These are phyloP conservation scores for Cocos nucifera DNA, from an alignment of 176 grass and related monocot genomes.

Conservation along the genomic window DNA sequence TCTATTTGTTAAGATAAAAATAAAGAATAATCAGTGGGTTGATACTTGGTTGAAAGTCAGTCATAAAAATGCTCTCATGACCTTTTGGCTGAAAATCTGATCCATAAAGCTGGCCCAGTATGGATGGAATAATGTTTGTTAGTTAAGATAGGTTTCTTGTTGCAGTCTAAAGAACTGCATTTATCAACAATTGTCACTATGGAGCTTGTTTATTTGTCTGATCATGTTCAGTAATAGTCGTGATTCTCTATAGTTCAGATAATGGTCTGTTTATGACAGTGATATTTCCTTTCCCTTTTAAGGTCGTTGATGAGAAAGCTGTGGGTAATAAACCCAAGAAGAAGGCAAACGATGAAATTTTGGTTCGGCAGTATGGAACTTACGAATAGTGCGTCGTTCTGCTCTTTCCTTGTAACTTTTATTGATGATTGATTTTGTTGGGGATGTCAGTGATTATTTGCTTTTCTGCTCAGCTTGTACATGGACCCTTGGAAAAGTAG, in stretches of 20 bases:
- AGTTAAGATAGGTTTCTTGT: too few species aligned
- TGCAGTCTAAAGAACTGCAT: too few species aligned
- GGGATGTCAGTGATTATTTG: slow-evolving; percentile 20
- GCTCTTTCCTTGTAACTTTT: slow-evolving; percentile 17
- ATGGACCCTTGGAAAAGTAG: slow-evolving; percentile 70
- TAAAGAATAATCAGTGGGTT: too few species aligned
- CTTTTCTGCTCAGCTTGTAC: slow-evolving; percentile 44
- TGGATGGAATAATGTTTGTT: too few species aligned
- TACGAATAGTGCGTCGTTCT: slow-evolving; percentile 62
- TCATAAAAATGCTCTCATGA: too few species aligned
- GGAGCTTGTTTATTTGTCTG: too few species aligned
- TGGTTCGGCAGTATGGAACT: slow-evolving; percentile 82
- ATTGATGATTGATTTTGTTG: slow-evolving; percentile 11
- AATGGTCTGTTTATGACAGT: slow-evolving; percentile 16
- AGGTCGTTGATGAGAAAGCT: slow-evolving; percentile 72
- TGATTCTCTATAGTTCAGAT: neutral
- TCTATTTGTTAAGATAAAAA: too few species aligned
- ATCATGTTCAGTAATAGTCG: too few species aligned
- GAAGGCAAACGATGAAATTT: slow-evolving; percentile 40
- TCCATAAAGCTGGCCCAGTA: too few species aligned
- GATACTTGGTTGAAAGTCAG: too few species aligned
- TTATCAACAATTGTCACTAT: too few species aligned
- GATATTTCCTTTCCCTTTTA: neutral
- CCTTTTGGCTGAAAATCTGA: too few species aligned
- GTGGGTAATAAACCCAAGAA: slow-evolving; percentile 48